Percentiles rank a stretch among this genome's conserved stretches.
phyloP scores from a whole-genome alignment of 768 basidiomycete species.

The Suillus subluteus region DNA sequence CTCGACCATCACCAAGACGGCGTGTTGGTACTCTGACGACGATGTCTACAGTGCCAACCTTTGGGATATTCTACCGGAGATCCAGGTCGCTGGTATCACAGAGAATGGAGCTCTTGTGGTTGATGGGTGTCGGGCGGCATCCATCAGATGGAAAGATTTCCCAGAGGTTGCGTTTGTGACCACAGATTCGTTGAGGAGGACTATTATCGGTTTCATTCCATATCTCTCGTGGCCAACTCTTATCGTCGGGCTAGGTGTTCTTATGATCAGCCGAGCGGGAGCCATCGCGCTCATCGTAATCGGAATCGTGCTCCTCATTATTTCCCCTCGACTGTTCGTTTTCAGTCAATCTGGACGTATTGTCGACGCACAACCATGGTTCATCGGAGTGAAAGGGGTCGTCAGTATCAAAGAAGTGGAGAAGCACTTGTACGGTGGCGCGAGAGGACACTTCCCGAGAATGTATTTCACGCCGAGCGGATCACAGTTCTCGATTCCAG shows the following conservation, averaged over 20 bases:
- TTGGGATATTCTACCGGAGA: constrained; percentile 23
- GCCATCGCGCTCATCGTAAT: constrained; percentile 10
- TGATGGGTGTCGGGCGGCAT: constrained; percentile 23
- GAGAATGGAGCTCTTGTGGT: constrained; percentile 22
- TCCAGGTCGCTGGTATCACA: constrained; percentile 24
- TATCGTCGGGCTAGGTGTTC: constrained; percentile 5
- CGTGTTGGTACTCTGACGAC: constrained; percentile 25
- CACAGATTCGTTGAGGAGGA: constrained; percentile 14
- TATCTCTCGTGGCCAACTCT: constrained; percentile 16
- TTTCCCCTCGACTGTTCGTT: constrained; percentile 14
- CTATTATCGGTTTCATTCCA: constrained; percentile 14
- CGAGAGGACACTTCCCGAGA: constrained; percentile 13
- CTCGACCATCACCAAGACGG: background rate
- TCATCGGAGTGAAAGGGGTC: constrained; percentile 26
- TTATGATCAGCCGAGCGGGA: background rate
- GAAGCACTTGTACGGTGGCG: constrained; percentile 20
- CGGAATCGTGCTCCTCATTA: constrained; percentile 8
- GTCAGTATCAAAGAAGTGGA: constrained; percentile 15
- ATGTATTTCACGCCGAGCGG: constrained; percentile 21
- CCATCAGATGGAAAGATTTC: constrained; percentile 27
- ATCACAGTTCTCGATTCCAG: constrained; percentile 15
- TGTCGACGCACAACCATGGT: constrained; percentile 21
- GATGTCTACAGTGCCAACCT: constrained; percentile 21
- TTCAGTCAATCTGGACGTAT: constrained; percentile 23
- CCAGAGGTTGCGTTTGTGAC: constrained; percentile 18